Percentiles rank a stretch among this genome's conserved stretches.
phyloP scores from a whole-genome alignment of 306 rosid genomes.

The Casuarina cunninghamiana region DNA sequence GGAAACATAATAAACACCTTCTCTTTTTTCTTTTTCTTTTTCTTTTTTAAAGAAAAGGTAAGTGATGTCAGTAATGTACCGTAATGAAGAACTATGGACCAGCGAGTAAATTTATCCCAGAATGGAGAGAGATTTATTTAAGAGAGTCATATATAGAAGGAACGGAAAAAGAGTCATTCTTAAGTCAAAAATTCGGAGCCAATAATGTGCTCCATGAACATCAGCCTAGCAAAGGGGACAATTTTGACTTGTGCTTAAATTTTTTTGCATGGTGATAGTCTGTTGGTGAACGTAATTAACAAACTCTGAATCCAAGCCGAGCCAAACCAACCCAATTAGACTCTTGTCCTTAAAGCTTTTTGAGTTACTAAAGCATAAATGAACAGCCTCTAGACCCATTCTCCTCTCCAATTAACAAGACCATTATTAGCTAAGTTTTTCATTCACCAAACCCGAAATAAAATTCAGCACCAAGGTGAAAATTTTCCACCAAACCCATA shows the following conservation, averaged over 20 bases:
- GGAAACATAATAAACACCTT: no score
- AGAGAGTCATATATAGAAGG: not conserved
- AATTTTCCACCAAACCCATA: not conserved
- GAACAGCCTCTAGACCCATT: not conserved
- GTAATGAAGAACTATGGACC: not conserved
- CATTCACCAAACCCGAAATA: no score
- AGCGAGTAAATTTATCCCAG: no score
- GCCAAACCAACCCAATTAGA: slow-evolving; percentile 9
- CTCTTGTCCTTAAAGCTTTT: not conserved
- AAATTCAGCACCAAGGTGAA: not conserved
- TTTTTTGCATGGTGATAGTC: no score
- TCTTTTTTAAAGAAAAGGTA: no score
- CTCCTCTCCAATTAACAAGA: not conserved
- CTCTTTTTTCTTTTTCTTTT: no score
- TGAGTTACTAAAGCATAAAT: not conserved
- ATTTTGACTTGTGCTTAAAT: not conserved
- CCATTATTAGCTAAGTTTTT: not conserved
- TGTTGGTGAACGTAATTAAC: no score
- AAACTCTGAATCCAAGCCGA: not conserved
- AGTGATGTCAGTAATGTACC: not conserved
- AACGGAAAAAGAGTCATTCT: not conserved
- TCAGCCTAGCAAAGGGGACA: not conserved
- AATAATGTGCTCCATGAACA: not conserved
- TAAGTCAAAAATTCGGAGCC: not conserved
- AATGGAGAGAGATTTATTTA: no score